Evolutionary conservation across 2,329 filamentous ascomycete species (phyloP).

Genomic region (Calonectria multiphialidica): DNA sequence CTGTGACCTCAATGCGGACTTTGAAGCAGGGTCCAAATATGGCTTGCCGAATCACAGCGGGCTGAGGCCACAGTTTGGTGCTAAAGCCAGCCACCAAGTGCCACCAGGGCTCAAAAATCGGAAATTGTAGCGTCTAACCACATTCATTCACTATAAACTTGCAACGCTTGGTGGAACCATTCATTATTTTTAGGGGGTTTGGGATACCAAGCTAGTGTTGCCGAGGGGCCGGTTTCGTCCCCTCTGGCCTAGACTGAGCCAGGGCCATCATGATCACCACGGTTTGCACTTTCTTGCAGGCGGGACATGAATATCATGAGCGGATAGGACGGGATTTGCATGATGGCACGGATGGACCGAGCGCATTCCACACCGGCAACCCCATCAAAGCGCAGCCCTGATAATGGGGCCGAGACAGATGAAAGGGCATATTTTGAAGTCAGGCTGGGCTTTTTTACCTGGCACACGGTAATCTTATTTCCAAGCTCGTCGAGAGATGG

Average conservation of each 20-base stretch:
- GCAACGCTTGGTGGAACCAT: not conserved
- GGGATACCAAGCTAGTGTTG: not conserved
- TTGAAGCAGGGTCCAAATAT: not conserved
- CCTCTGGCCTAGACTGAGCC: not conserved
- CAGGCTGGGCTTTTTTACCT: not conserved
- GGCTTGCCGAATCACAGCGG: not conserved
- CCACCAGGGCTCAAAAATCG: not conserved
- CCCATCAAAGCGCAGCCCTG: conserved; percentile 6
- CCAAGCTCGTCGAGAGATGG: not conserved
- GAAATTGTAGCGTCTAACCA: not conserved
- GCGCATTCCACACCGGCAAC: not conserved
- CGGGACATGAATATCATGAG: not conserved
- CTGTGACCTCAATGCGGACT: conserved; percentile 1
- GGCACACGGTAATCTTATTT: not conserved
- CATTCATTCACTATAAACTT: not conserved
- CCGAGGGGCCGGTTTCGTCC: not conserved
- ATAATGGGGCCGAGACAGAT: not conserved
- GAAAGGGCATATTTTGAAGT: not conserved
- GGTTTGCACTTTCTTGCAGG: not conserved
- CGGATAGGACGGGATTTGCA: not conserved
- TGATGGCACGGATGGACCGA: not conserved
- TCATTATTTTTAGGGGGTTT: not conserved
- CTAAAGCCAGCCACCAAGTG: not conserved
- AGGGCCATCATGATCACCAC: not conserved
- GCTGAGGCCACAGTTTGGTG: not conserved